Conservation (phyloP, 345 rosid genomes). For the Gossypium rotundifolium region DNA sequence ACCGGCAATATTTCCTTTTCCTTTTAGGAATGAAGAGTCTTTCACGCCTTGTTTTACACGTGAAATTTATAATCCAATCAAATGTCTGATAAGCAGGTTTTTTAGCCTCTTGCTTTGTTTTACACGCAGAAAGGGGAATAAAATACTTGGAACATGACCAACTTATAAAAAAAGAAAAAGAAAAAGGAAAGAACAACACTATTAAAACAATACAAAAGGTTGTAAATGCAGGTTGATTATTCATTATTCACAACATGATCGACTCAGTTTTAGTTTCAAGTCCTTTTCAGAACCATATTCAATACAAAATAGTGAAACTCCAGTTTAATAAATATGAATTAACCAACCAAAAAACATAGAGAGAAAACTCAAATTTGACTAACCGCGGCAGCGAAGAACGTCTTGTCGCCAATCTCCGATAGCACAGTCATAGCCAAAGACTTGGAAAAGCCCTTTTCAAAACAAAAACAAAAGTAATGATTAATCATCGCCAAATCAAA, state of each 20-base stretch:
- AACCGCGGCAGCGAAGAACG: slow-evolving; percentile 97
- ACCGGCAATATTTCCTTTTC: not conserved
- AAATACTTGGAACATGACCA: not conserved
- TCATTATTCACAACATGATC: not conserved
- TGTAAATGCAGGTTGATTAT: not conserved
- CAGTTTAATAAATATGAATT: not conserved
- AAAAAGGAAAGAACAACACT: not conserved
- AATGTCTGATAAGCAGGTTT: not conserved
- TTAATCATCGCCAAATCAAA: not conserved
- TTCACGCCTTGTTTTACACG: no score
- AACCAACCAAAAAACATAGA: not conserved
- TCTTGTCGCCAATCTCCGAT: slow-evolving; percentile 98
- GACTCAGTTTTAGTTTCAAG: not conserved
- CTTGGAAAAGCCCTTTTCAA: slow-evolving; percentile 78
- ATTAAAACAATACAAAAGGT: not conserved
- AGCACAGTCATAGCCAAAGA: slow-evolving; percentile 94
- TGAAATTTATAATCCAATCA: not conserved
- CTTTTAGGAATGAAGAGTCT: not conserved
- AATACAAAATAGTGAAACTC: not conserved
- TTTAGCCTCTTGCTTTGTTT: not conserved
- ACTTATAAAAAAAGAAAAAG: no score
- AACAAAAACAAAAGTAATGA: not conserved
- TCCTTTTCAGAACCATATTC: not conserved
- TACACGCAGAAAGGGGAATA: not conserved
- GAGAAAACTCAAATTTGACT: slow-evolving; percentile 17